Conservation (phyloP, 305 asterid species). For the Solanum aculeatissimum region DNA sequence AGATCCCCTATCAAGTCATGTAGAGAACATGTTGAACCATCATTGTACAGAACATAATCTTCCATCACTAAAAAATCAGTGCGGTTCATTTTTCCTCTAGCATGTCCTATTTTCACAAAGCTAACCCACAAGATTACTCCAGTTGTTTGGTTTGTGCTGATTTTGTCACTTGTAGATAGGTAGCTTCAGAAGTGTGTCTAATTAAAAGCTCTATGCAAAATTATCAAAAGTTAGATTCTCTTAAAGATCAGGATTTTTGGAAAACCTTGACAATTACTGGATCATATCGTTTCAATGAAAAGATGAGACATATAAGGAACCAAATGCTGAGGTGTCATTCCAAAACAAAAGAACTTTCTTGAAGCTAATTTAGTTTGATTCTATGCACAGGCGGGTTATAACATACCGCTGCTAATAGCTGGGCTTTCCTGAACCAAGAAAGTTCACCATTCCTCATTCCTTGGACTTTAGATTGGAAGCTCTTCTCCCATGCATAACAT, state of each 20-base stretch:
- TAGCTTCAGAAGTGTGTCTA: neutral
- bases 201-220: neutral
- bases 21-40: neutral
- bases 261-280: neutral
- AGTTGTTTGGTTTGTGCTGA: neutral
- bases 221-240: neutral
- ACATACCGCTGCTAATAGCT: constrained; percentile 71
- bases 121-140: neutral
- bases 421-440: constrained; percentile 73
- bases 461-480: constrained; percentile 69
- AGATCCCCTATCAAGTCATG: neutral
- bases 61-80: neutral
- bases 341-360: neutral
- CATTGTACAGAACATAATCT: neutral
- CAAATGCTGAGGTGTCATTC: neutral
- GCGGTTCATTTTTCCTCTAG: neutral
- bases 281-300: neutral
- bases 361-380: neutral
- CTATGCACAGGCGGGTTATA: neutral
- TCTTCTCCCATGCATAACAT: constrained; percentile 83
- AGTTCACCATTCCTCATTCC: constrained; percentile 61
- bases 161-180: neutral
- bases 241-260: neutral
- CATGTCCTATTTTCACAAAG: neutral
- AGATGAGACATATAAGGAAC: neutral